A percentile compares a stretch with the other conserved stretches of the same genome.
phyloP scores from a whole-genome alignment of 345 rosid species.

The Ceriops zippeliana region DNA sequence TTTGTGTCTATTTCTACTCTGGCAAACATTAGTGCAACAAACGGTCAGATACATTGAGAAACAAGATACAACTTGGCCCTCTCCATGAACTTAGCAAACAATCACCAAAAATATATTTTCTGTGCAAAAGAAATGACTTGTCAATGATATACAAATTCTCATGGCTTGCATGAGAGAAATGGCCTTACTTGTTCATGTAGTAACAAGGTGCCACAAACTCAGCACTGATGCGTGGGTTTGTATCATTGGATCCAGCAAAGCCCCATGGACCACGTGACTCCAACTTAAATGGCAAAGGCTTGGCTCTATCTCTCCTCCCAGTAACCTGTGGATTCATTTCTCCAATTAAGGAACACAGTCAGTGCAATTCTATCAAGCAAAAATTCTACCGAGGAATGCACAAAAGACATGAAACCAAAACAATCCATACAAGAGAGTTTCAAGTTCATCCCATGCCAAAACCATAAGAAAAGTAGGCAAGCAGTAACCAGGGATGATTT shows the following conservation, averaged over 20 bases:
- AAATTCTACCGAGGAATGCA: neutral
- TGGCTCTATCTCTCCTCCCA: conserved; percentile 98
- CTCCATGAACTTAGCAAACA: neutral
- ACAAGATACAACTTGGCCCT: neutral
- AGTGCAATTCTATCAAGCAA: neutral
- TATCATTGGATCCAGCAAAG: conserved; percentile 80
- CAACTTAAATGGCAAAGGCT: conserved; percentile 79
- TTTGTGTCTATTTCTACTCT: conserved; percentile 90
- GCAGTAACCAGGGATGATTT: neutral
- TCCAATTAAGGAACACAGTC: neutral
- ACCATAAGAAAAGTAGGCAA: neutral
- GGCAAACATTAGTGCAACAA: conserved; percentile 13
- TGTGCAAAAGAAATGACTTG: neutral
- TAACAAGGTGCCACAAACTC: conserved; percentile 93
- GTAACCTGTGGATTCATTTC: conserved; percentile 57
- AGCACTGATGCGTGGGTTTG: conserved; percentile 72
- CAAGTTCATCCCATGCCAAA: neutral
- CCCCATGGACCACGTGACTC: conserved; percentile 89
- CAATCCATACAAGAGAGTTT: neutral
- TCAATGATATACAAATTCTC: conserved; percentile 1
- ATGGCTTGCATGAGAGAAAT: neutral
- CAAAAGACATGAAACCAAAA: neutral
- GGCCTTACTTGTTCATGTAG: conserved; percentile 67
- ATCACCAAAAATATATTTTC: neutral
- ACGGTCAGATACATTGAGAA: neutral